Evolutionary conservation across 2,329 filamentous ascomycete species (phyloP), one percentile per base, ranked within the genome.

Genomic region (Ceratocystiopsis brevicomis): DNA sequence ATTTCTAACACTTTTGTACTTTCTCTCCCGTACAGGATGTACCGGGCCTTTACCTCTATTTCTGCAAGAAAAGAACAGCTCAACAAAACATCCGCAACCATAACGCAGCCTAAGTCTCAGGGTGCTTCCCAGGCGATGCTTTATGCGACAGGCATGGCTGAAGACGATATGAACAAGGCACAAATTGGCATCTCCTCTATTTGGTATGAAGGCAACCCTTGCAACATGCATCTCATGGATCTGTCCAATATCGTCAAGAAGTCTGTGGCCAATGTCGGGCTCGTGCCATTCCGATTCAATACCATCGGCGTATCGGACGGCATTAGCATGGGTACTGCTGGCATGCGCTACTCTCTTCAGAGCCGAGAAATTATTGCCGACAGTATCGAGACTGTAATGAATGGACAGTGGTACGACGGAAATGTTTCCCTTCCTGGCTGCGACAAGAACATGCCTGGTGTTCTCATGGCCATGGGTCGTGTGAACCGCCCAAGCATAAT

Each of bases 391-490:
- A 96, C 90, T 6, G 90, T 98, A 54, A 98, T 96, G 87, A 81
- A 86, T 52, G 90, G 86, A 15, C 90, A 98, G 64, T 96, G 87
- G 86, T 96, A 98, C 59, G 90, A 98, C 61, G 88, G 78, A 53
- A 96, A 96, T 62, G 81, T 98, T 58, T 93, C 85, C 43, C 81
- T 98, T 54, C 90, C 90, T 14, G 90, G 90, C 40, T 98, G 90
- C 63, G 90, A 98, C 72, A 98, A 98, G 76, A 98, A 98, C 66
- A 96, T 98, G 90, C 86, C 86, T 1, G 83, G 83, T 61, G 83
- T 90, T 13, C 65, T 86, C 54, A 90, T 90, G 56, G 90, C 87
- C 45, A 95, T 95, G 83, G 88, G 86, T 35, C 76, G 90, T 53
- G 77, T 95, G 51, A 96, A 98, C 67, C 71, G 90, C 39, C 90